Evolutionary conservation across 441 rosid genomes (phyloP).

Genomic region (Arabidopsis hybrid): DNA sequence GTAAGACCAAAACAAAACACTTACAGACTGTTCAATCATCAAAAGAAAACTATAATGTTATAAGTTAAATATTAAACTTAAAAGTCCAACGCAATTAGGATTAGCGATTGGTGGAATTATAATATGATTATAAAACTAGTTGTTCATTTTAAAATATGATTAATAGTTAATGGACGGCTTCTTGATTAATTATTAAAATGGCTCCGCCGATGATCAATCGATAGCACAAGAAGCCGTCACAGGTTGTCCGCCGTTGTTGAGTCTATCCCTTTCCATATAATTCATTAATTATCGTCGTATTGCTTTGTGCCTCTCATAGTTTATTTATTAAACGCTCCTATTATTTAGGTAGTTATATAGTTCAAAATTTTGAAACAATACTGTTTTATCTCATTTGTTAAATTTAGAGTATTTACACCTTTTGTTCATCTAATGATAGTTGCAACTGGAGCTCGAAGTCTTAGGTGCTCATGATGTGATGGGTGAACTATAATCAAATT

Average conservation of each 20-base stretch:
- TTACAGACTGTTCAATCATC: slow-evolving; percentile 25
- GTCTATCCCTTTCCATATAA: slow-evolving; percentile 30
- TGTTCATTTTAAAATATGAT: slow-evolving; percentile 3
- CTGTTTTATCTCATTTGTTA: background rate
- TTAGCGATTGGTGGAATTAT: slow-evolving; percentile 32
- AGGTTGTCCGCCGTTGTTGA: slow-evolving; percentile 36
- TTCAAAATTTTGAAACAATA: background rate
- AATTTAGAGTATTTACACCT: background rate
- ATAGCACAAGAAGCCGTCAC: slow-evolving; percentile 36
- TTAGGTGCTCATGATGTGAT: slow-evolving; percentile 6
- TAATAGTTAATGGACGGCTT: slow-evolving; percentile 36
- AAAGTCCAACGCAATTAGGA: slow-evolving; percentile 35
- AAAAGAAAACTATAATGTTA: background rate
- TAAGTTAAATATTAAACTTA: background rate
- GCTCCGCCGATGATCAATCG: slow-evolving; percentile 7
- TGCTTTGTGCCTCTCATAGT: slow-evolving; percentile 1
- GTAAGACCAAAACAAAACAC: slow-evolving; percentile 38
- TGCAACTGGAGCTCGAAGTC: slow-evolving; percentile 23
- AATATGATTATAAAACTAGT: slow-evolving; percentile 24
- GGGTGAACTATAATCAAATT: background rate
- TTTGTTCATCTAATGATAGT: slow-evolving; percentile 17
- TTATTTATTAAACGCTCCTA: background rate
- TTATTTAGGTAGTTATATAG: background rate
- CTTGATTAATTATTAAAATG: slow-evolving; percentile 8
- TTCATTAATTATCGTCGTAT: background rate